A percentile compares a stretch with the other conserved stretches of the same genome.
phyloP scores from a whole-genome alignment of 768 basidiomycete species.

The Pseudohyphozyma bogoriensis region DNA sequence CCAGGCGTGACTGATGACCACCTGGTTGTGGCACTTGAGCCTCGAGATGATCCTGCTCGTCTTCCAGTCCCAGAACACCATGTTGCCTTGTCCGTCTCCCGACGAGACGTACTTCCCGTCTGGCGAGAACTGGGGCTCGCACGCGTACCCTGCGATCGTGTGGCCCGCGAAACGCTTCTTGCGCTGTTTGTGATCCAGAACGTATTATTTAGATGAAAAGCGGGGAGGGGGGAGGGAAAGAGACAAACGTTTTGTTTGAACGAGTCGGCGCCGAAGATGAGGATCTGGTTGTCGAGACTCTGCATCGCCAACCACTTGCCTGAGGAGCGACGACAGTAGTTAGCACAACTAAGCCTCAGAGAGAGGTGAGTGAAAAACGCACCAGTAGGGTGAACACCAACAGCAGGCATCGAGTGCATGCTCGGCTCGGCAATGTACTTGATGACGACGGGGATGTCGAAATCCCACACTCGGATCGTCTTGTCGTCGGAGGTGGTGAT shows the following conservation, averaged over 20 bases:
- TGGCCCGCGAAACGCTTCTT: constrained; percentile 98
- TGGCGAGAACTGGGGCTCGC: constrained; percentile 92
- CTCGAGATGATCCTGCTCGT: constrained; percentile 56
- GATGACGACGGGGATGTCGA: constrained; percentile 97
- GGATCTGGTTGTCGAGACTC: constrained; percentile 94
- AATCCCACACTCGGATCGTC: constrained; percentile 95
- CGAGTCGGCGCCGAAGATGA: constrained; percentile 93
- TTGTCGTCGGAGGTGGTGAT: constrained; percentile 99
- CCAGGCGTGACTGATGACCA: constrained; percentile 98
- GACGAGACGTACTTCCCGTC: constrained; percentile 98
- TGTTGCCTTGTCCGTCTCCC: constrained; percentile 86
- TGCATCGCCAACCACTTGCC: constrained; percentile 97
- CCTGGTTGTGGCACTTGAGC: constrained; percentile 82
- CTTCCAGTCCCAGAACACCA: constrained; percentile 99
- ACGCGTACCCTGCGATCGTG: constrained; percentile 92
- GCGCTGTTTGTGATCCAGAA: constrained; percentile 40
- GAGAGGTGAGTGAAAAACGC: constrained; percentile 39
- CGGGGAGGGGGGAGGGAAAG: not conserved
- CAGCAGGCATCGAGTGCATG: constrained; percentile 99
- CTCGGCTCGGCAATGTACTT: constrained; percentile 98
- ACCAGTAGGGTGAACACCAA: constrained; percentile 92
- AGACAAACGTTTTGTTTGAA: constrained; percentile 70
- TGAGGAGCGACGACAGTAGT: no score
- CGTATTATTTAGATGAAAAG: not conserved
- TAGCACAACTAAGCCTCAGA: not conserved